Base-by-base conservation (phyloP, 805 yeast species). In the Starmerella gropengiesseri region DNA sequence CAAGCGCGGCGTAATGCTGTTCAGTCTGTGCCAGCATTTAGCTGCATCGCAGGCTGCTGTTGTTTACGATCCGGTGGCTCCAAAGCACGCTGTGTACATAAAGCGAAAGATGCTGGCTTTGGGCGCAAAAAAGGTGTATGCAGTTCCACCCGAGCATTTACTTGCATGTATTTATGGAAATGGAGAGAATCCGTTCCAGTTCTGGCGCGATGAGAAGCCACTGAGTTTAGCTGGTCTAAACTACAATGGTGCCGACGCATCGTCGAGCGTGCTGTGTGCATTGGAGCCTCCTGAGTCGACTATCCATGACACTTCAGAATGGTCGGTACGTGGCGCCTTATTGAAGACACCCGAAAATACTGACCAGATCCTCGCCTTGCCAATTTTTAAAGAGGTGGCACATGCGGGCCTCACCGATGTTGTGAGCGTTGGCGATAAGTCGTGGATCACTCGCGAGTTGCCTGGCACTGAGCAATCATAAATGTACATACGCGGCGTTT, bases 1-100 rank as follows among this genome's bases (percentile, higher is more conserved):
- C 9, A 35, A 21, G 14, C 27, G 33, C 14, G 55, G 55, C 8
- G 32, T 50, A 16, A 43, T 46, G 52, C 47, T 51, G 5, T 30
- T 27, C 27, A 31, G 46, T 3, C 25, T 47, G 14, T 35, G 40
- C 37, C 37, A 44, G 30, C 40, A 40, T 2, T 30, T 50, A 1
- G 39, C 43, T 1, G 9, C 31, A 5, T 23, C 29, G 2, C 19
- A 18, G 9, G 42, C 46, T 2, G 47, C 48, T 2, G 45, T 43
- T 4, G 32, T 50, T 11, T 27, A 37, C 3, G 32, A 18, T 26
- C 36, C 48, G 4, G n/a, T 9, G 20, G 38, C 18, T 1, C 38
- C 49, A 1, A 36, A 33, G 13, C 12, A 37, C 35, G 29, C 28
- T 3, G 5, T 11, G 18, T 40, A 37, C 21, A 18, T 50, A n/a